phyloP scores from a whole-genome alignment of 371 early-diverging fungal species.

The Rhizopus arrhizus region DNA sequence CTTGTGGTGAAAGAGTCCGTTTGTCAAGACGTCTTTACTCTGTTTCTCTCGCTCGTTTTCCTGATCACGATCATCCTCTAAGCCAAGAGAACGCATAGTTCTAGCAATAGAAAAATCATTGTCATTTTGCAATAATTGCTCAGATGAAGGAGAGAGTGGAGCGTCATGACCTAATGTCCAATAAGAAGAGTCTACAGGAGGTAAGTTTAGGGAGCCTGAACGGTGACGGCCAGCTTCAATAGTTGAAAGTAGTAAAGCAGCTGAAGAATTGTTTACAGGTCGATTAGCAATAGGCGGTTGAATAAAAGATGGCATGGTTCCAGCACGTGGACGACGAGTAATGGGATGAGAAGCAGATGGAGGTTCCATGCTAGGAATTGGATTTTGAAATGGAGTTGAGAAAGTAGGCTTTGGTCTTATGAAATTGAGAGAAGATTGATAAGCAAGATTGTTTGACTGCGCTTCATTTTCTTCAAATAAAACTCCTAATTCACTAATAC shows the following conservation, averaged over 20 bases:
- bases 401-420: constrained; percentile 25
- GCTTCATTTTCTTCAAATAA: constrained; percentile 46
- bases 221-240: constrained; percentile 53
- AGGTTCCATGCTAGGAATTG: constrained; percentile 2
- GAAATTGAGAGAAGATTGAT: constrained; percentile 34
- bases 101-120: constrained; percentile 69
- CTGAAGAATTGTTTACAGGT: constrained; percentile 57
- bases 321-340: constrained; percentile 71
- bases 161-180: constrained; percentile 56
- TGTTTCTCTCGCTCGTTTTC: constrained; percentile 37
- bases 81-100: constrained; percentile 74
- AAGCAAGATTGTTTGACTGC: constrained; percentile 13
- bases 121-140: constrained; percentile 60
- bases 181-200: constrained; percentile 59
- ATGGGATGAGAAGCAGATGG: constrained; percentile 18
- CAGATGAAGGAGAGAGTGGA: constrained; percentile 57
- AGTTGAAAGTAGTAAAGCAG: constrained; percentile 46
- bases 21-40: constrained; percentile 17
- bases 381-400: constrained; percentile 18
- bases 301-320: constrained; percentile 75
- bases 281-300: constrained; percentile 37
- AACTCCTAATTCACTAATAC: constrained; percentile 39
- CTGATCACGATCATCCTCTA: constrained; percentile 69
- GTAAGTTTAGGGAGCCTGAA: constrained; percentile 66
- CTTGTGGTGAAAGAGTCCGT: constrained; percentile 31